These are phyloP conservation scores for Elsinoe fawcettii DNA, from an alignment of 2,329 filamentous ascomycete species.

Conservation along the genomic window DNA sequence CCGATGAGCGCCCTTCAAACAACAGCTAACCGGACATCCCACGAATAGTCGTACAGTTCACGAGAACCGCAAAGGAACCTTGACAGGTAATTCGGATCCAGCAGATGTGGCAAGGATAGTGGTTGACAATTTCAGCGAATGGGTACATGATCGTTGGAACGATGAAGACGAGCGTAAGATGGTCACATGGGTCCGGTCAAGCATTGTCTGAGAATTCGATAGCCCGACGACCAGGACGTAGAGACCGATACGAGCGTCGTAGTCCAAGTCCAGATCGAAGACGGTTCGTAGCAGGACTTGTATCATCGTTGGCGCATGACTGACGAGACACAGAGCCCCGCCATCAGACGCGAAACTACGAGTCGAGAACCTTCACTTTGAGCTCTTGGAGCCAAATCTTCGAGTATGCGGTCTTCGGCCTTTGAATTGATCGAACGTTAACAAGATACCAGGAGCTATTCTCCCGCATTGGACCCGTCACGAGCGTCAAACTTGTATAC, in stretches of 20 bases:
- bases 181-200: slow-evolving; percentile 19
- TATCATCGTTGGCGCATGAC: not conserved
- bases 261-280: slow-evolving; percentile 21
- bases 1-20: slow-evolving; percentile 7
- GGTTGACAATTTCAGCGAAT: slow-evolving; percentile 52
- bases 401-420: slow-evolving; percentile 46
- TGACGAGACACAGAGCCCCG: slow-evolving; percentile 6
- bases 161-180: slow-evolving; percentile 45
- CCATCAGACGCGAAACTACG: slow-evolving; percentile 60
- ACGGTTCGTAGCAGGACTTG: slow-evolving; percentile 18
- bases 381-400: slow-evolving; percentile 76
- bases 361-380: slow-evolving; percentile 88
- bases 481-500: slow-evolving; percentile 64
- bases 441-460: slow-evolving; percentile 61
- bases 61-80: slow-evolving; percentile 56
- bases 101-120: slow-evolving; percentile 19
- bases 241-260: slow-evolving; percentile 25
- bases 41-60: slow-evolving; percentile 31
- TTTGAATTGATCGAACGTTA: not conserved
- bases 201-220: slow-evolving; percentile 12
- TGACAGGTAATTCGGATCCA: slow-evolving; percentile 51
- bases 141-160: slow-evolving; percentile 89
- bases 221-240: slow-evolving; percentile 21
- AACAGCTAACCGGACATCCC: slow-evolving; percentile 21
- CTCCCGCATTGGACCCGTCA: slow-evolving; percentile 63